Base-by-base conservation (phyloP, 345 rosid genomes). In the Microcos paniculata region DNA sequence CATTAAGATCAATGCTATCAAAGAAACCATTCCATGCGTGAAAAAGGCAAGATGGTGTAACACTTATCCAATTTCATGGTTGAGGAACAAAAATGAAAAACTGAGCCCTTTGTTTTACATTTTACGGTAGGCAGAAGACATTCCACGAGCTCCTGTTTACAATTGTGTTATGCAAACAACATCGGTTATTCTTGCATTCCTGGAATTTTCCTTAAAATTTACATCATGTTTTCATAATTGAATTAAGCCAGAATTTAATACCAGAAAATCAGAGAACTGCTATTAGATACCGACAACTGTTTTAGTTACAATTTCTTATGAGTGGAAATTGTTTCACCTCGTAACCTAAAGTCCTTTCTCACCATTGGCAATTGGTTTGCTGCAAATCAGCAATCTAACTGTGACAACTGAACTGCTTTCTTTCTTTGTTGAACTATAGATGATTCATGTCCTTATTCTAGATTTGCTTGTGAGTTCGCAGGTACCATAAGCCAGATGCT, bases 401-500 rank as follows among this genome's bases (percentile, higher is more conserved):
- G n/a, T n/a, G n/a, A n/a, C n/a, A n/a, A n/a, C n/a, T n/a, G n/a
- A n/a, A n/a, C n/a, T n/a, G n/a, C n/a, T n/a, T 35, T n/a, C n/a
- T n/a, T n/a, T n/a, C n/a, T 15, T 2, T 16, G 1, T 5, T 51
- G 56, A 18, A 51, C 56, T 1, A 5, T 0, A 6, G 23, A 19
- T 18, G 53, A 51, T 51, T 9, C 26, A 21, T 53, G n/a, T 53
- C 58, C 13, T 53, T 53, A 21, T 21, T 21, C 21, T 4, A 1
- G 2, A 21, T 53, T 53, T 8, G 28, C 13, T 53, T 53, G 58
- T 53, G 58, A n/a, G n/a, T n/a, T n/a, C n/a, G 82, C 81, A 82
- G 88, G 84, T 4, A 79, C 80, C 1, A 74, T 83, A 15, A 75
- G 76, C 3, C 88, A 85, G 67, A 7, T 83, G 76, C 75, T 81